phyloP scores from a whole-genome alignment of 306 rosid species.

The Cicer cuneatum region DNA sequence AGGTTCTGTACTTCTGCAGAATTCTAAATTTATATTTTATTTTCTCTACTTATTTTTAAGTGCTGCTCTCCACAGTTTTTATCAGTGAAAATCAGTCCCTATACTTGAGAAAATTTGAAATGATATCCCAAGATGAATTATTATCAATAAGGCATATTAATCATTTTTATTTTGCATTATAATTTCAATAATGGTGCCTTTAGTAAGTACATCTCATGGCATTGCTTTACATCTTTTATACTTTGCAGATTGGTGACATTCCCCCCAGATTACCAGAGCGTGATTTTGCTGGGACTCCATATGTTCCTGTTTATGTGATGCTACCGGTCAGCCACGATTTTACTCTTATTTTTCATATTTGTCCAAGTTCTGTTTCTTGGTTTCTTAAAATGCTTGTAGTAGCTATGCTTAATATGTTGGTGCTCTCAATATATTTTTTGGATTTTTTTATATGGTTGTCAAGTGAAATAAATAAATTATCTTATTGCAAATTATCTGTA shows the following conservation, averaged over 20 bases:
- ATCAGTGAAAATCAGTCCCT: conserved; percentile 12
- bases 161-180: conserved; percentile 35
- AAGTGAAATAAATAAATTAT: conserved; percentile 11
- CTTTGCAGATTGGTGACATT: conserved; percentile 65
- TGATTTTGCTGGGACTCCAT: conserved; percentile 76
- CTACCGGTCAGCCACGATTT: conserved; percentile 69
- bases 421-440: conserved; percentile 14
- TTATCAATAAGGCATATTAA: conserved; percentile 16
- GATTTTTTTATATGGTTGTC: conserved; percentile 2
- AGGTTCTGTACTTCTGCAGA: conserved; percentile 9
- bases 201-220: conserved; percentile 27
- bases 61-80: conserved; percentile 11
- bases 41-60: conserved; percentile 26
- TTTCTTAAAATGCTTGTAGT: conserved; percentile 38
- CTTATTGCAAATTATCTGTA: conserved; percentile 29
- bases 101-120: conserved; percentile 29
- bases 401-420: conserved; percentile 23
- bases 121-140: conserved; percentile 17
- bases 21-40: neutral
- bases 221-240: conserved; percentile 36
- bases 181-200: conserved; percentile 35
- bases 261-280: conserved; percentile 67
- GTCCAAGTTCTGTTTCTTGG: conserved; percentile 17
- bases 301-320: conserved; percentile 92
- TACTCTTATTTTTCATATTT: conserved; percentile 28